phyloP scores from a whole-genome alignment of 371 early-diverging fungal species.

The Mucor plumbeus region DNA sequence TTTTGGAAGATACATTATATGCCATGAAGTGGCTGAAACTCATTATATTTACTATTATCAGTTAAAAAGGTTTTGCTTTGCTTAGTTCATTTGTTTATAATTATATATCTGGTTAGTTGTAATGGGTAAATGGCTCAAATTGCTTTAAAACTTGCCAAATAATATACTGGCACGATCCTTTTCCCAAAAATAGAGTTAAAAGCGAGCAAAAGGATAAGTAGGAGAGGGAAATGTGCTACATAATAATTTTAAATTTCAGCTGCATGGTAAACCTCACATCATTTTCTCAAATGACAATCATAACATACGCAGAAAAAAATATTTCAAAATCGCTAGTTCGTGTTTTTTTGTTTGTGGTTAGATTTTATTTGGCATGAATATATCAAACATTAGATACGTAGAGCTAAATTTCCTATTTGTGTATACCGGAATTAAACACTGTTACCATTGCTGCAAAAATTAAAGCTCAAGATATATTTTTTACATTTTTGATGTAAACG shows the following conservation, averaged over 20 bases:
- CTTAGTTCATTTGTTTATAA: background rate
- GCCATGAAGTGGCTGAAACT: background rate
- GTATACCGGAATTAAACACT: too few species aligned
- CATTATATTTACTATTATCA: background rate
- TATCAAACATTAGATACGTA: too few species aligned
- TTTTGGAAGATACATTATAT: background rate
- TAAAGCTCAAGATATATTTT: too few species aligned
- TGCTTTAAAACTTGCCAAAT: constrained; percentile 1
- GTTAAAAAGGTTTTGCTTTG: background rate
- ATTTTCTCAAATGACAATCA: too few species aligned
- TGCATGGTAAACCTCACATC: too few species aligned
- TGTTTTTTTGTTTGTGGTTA: too few species aligned
- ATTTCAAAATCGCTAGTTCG: too few species aligned
- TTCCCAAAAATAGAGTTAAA: background rate
- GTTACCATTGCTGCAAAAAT: too few species aligned
- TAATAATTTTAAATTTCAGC: background rate
- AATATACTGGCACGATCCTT: background rate
- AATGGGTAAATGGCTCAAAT: background rate
- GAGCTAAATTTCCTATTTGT: too few species aligned
- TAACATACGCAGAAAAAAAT: too few species aligned
- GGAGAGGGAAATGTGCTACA: background rate
- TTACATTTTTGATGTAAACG: too few species aligned
- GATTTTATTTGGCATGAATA: too few species aligned
- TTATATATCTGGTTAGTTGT: background rate
- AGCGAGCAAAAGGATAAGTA: background rate